phyloP scores from a whole-genome alignment of 805 yeast genomes.

The Metschnikowia sp. region DNA sequence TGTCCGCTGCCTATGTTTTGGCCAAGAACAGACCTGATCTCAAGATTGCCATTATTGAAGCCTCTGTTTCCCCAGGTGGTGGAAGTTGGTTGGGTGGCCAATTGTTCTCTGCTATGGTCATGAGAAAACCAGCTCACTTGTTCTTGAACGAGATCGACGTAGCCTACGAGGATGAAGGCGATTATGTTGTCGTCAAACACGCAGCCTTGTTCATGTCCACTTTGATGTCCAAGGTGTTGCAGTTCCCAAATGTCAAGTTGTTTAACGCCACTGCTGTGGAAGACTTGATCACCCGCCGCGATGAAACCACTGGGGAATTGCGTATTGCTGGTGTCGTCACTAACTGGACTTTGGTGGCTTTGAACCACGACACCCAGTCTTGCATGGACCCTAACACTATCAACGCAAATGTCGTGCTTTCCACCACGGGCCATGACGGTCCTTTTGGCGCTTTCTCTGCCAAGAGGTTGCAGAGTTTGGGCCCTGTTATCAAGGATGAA shows the following conservation, averaged over 20 bases:
- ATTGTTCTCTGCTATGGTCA: slow-evolving; percentile 71
- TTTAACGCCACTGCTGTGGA: slow-evolving; percentile 82
- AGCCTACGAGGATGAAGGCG: slow-evolving; percentile 75
- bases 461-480: slow-evolving; percentile 49
- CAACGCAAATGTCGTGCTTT: slow-evolving; percentile 59
- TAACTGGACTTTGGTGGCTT: slow-evolving; percentile 76
- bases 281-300: slow-evolving; percentile 71
- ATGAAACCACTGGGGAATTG: slow-evolving; percentile 50
- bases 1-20: slow-evolving; percentile 70
- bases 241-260: slow-evolving; percentile 70
- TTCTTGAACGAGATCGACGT: slow-evolving; percentile 63
- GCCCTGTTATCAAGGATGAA: slow-evolving; percentile 30
- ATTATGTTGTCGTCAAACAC: slow-evolving; percentile 75
- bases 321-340: slow-evolving; percentile 78
- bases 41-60: slow-evolving; percentile 70
- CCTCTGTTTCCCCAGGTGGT: slow-evolving; percentile 75
- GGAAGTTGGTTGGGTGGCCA: slow-evolving; percentile 81
- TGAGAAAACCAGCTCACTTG: slow-evolving; percentile 74
- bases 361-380: slow-evolving; percentile 72
- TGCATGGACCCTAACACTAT: slow-evolving; percentile 84
- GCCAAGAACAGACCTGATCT: slow-evolving; percentile 74
- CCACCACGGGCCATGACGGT: slow-evolving; percentile 81
- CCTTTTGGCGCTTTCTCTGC: slow-evolving; percentile 80
- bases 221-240: slow-evolving; percentile 62
- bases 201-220: slow-evolving; percentile 77